Percentiles rank a stretch among this genome's conserved stretches.
Conservation (phyloP, 1,139 yeast species). For the Blastobotrys proliferans region DNA sequence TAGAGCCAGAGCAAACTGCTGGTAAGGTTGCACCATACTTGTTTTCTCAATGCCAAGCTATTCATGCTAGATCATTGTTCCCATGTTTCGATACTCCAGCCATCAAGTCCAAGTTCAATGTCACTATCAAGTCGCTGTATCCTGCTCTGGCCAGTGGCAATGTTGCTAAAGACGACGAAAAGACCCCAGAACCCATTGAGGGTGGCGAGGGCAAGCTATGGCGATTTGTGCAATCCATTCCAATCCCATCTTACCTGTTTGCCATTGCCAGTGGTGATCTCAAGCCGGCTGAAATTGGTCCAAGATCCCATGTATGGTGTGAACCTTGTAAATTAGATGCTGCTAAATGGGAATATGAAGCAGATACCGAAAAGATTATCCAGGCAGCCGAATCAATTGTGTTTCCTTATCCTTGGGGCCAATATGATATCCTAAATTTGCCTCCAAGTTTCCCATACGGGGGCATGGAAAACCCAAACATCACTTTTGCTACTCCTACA, state of each 20-base stretch:
- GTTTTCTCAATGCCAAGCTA: slow-evolving; percentile 89
- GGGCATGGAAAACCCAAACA: slow-evolving; percentile 93
- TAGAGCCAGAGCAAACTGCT: slow-evolving; percentile 72
- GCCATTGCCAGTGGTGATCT: slow-evolving; percentile 87
- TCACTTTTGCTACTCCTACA: slow-evolving; percentile 90
- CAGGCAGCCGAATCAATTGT: slow-evolving; percentile 74
- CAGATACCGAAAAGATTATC: slow-evolving; percentile 75
- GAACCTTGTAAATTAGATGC: slow-evolving; percentile 68
- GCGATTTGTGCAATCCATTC: slow-evolving; percentile 65
- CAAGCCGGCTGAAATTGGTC: slow-evolving; percentile 67
- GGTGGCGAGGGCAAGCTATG: slow-evolving; percentile 30
- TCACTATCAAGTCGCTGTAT: slow-evolving; percentile 58
- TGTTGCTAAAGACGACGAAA: slow-evolving; percentile 25
- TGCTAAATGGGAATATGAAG: slow-evolving; percentile 75
- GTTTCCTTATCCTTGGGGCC: slow-evolving; percentile 83
- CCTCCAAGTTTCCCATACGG: slow-evolving; percentile 90
- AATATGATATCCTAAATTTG: slow-evolving; percentile 73
- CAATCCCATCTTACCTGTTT: slow-evolving; percentile 80
- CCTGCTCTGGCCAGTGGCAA: slow-evolving; percentile 73
- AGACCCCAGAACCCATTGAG: slow-evolving; percentile 12
- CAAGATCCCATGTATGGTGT: slow-evolving; percentile 76
- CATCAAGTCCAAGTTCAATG: slow-evolving; percentile 61
- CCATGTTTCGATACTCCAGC: slow-evolving; percentile 94
- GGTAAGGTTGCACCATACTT: slow-evolving; percentile 70
- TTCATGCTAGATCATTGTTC: slow-evolving; percentile 81